A percentile compares a stretch with the other conserved stretches of the same genome.
These are phyloP conservation scores for Cinchona pubescens DNA, from an alignment of 257 asterid species.

Conservation along the genomic window DNA sequence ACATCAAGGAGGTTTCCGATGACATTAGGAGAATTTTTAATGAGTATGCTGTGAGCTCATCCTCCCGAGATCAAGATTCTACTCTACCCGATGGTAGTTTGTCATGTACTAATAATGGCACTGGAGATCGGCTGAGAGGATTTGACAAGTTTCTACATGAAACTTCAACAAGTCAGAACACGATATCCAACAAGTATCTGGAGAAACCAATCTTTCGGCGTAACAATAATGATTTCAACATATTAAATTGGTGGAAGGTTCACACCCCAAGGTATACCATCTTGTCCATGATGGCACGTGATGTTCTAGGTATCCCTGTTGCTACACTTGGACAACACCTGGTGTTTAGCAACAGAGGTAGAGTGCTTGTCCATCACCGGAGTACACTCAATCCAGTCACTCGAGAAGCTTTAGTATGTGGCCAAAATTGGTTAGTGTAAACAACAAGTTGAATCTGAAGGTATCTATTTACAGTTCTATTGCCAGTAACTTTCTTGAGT, in stretches of 20 bases:
- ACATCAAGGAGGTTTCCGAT: slow-evolving; percentile 57
- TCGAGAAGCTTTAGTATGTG: slow-evolving; percentile 90
- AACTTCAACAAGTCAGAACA: slow-evolving; percentile 62
- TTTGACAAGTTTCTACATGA: slow-evolving; percentile 86
- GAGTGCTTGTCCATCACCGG: slow-evolving; percentile 63
- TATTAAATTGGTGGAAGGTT: slow-evolving; percentile 99
- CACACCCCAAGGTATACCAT: slow-evolving; percentile 95
- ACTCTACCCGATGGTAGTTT: slow-evolving; percentile 38
- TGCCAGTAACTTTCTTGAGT: slow-evolving; percentile 1
- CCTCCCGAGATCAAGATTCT: slow-evolving; percentile 49
- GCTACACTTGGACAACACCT: slow-evolving; percentile 72
- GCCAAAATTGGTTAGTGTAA: slow-evolving; percentile 97
- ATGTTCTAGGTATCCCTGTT: slow-evolving; percentile 72
- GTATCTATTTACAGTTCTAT: slow-evolving; percentile 29
- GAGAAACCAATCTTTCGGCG: slow-evolving; percentile 94
- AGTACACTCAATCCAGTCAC: slow-evolving; percentile 61
- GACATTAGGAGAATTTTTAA: slow-evolving; percentile 66
- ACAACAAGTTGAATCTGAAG: slow-evolving; percentile 65
- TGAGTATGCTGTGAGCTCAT: slow-evolving; percentile 60
- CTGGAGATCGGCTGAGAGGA: slow-evolving; percentile 81
- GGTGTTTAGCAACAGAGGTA: slow-evolving; percentile 58
- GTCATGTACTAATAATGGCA: slow-evolving; percentile 43
- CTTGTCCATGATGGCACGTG: slow-evolving; percentile 94
- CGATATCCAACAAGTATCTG: slow-evolving; percentile 71
- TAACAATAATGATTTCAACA: slow-evolving; percentile 62